Base-by-base conservation (phyloP, 768 basidiomycete genomes). In the Trametes cingulata region DNA sequence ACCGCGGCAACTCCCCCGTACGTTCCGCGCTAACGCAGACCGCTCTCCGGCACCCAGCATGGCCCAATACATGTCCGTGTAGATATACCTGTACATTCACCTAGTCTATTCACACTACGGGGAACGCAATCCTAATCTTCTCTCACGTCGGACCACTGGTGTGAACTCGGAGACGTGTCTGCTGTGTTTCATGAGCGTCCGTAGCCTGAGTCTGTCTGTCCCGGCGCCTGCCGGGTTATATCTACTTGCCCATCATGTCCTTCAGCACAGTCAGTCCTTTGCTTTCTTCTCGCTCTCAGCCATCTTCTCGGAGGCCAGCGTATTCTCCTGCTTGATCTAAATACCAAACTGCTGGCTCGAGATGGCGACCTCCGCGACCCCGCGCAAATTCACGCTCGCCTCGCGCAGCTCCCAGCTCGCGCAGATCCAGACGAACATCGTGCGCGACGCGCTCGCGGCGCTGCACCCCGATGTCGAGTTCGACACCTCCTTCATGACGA, bases 351-450 rank as follows among this genome's bases (percentile, higher is more conserved):
- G 8, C 36, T n/a, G 39, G 19, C 43, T 29, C 42, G 9, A 19
- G 36, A 41, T 29, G 42, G 20, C 48, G 20, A 35, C 56, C 7
- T 13, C 48, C 46, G 37, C 40, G 27, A 27, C 52, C 55, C 24
- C 75, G 39, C 79, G 86, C 61, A 82, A 79, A 0, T 86, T 92
- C 67, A 81, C 82, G 13, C 78, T 98, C 42, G 96, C 94, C 43
- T 95, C 95, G 10, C 83, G 96, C 39, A 85, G 84, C 41, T 95
- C 93, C 3, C 85, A 93, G 68, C 86, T 98, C 10, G 95, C 96
- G 5, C 85, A 91, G 73, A 82, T 93, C 66, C 96, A 98, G 74
- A 93, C 95, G 17, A 85, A 92, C 69, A 82, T 84, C 55, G 93
- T 95, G 42, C 77, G 86, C 54, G 83, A 82, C 50, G 76, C 82